Evolutionary conservation across 768 basidiomycete species (phyloP), one percentile per base, ranked within the genome.

Genomic region (Tulasnella sp.): DNA sequence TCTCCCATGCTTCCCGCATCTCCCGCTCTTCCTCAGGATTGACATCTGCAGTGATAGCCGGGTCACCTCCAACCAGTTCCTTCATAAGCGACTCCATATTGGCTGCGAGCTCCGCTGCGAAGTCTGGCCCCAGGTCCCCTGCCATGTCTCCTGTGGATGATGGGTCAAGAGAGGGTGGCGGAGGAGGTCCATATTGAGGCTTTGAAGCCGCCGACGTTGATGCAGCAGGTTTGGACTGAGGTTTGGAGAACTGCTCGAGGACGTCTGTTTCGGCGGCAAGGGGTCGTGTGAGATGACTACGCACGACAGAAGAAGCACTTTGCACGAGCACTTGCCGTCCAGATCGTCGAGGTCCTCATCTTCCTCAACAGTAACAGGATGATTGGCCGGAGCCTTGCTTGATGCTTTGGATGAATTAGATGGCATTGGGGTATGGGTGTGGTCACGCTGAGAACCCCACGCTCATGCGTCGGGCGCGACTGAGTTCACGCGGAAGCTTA

Each of bases 291-390:
- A 54, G 27, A 32, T 19, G 27, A 41, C 26, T 21, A 32, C 34
- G 53, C 56, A 30, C 30, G 60, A 50, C 49, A 41, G 49, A 27
- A 23, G 34, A 47, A 15, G 13, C 32, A 49, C 34, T 51, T 58
- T 23, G n/a, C 19, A 43, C 26, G 15, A 48, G 42, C 45, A 42
- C 73, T 43, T 47, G 78, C 78, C 78, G 68, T 86, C 84, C 49
- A 86, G 78, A 66, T 86, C 84, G 66, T 86, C 84, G 19, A 85
- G 67, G 68, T 86, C 82, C 21, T 84, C 82, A n/a, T 75, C 75
- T 49, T 72, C 70, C 27, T 69, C 71, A 60, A 69, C 66, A 41
- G 56, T 5, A 21, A 58, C 56, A 21, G 56, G 48, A 4, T 26
- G 56, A n/a, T n/a, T n/a, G 13, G 56, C 48, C 17, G 56, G 56